Conservation (phyloP, 2,329 filamentous ascomycete species). For the Nemania sp. region DNA sequence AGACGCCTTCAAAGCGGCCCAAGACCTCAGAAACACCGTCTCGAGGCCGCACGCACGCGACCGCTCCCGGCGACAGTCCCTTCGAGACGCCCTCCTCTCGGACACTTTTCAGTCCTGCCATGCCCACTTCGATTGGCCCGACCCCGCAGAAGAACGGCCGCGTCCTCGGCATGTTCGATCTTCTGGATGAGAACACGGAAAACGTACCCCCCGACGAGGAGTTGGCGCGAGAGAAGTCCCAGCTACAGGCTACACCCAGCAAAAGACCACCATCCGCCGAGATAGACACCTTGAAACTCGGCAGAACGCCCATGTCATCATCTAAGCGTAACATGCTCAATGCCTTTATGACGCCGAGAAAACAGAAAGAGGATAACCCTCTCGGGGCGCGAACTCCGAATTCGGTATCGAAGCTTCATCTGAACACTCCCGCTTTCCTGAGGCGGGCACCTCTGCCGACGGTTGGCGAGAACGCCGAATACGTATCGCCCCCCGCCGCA, state of each 20-base stretch:
- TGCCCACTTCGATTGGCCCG: slow-evolving; percentile 68
- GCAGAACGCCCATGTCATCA: slow-evolving; percentile 56
- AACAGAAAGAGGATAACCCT: slow-evolving; percentile 48
- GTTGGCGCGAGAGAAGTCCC: slow-evolving; percentile 41
- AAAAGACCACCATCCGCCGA: slow-evolving; percentile 41
- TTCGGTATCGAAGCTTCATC: slow-evolving; percentile 58
- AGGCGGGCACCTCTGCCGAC: slow-evolving; percentile 55
- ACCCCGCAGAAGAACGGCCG: slow-evolving; percentile 80
- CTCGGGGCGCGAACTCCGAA: slow-evolving; percentile 49
- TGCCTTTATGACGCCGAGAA: slow-evolving; percentile 67
- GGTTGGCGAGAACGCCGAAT: slow-evolving; percentile 59
- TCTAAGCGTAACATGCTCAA: slow-evolving; percentile 65
- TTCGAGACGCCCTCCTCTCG: slow-evolving; percentile 60
- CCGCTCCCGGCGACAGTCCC: slow-evolving; percentile 41
- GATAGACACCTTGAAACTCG: slow-evolving; percentile 42
- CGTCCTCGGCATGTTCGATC: slow-evolving; percentile 76
- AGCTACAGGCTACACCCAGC: slow-evolving; percentile 50
- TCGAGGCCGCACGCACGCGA: slow-evolving; percentile 39
- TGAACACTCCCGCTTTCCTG: slow-evolving; percentile 74
- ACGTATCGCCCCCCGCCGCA: slow-evolving; percentile 50
- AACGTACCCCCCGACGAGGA: slow-evolving; percentile 53
- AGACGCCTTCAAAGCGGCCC: slow-evolving; percentile 57
- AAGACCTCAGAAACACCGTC: slow-evolving; percentile 53
- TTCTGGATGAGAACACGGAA: slow-evolving; percentile 57
- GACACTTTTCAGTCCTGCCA: slow-evolving; percentile 62